Evolutionary conservation across 768 basidiomycete genomes (phyloP), one percentile per base, ranked within the genome.

Genomic region (Lactarius sp.): DNA sequence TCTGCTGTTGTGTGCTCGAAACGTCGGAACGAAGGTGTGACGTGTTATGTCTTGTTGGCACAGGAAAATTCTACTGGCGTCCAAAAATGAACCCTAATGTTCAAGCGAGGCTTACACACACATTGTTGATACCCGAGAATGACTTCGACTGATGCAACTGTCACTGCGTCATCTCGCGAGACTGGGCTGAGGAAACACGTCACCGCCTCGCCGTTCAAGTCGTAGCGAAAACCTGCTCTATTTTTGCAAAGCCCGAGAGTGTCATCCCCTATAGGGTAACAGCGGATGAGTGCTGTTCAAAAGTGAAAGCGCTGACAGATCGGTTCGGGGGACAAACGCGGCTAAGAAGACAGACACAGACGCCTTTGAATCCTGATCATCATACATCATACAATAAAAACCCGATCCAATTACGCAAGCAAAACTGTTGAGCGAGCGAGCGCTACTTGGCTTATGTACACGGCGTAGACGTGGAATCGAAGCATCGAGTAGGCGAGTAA

Each of bases 381-480:
- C 27, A 27, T 27, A 27, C 27, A 27, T 27, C 27, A 27, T 27
- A 27, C 27, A 27, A 27, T 27, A 27, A 27, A 27, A 27, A 27
- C 27, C 27, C 27, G 3, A 27, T 2, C 31, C 33, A 39, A 56
- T 57, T 50, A 52, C 13, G 13, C 31, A 42, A 7, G 8, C 36
- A 42, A 16, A 56, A 31, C n/a, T 34, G 54, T 22, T 51, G 51
- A 41, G 41, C 22, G 50, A 27, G 61, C 55, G 27, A 27, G 27
- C 36, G 61, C 49, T 36, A 51, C n/a, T 41, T 50, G 61, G 27
- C 51, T 57, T 51, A 57, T 58, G 56, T 58, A 57, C 55, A 42
- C 20, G 62, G 36, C 52, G 20, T 39, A 12, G 56, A 58, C 56
- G 62, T 5, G 27, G 44, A 64, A 64, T 64, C 44, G 62, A 64